These are phyloP conservation scores for Strobilomyces confusus DNA, from an alignment of 768 basidiomycete genomes.

Conservation along the genomic window DNA sequence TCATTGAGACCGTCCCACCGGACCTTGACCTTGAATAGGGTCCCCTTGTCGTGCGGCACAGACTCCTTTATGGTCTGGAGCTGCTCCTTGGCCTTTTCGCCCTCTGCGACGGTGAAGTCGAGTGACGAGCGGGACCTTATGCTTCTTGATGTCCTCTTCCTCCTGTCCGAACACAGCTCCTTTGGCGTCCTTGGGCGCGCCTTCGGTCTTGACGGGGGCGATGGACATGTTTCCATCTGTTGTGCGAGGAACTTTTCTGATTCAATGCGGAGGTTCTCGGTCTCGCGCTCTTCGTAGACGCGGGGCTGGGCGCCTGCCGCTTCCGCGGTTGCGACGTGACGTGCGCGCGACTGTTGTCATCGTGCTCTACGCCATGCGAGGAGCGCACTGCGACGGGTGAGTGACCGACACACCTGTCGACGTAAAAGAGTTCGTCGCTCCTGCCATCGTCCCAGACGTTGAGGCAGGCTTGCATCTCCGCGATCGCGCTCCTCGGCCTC, in stretches of 20 bases:
- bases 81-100: conserved; percentile 74
- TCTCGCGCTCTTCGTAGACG: conserved; percentile 77
- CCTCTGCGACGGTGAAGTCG: conserved; percentile 82
- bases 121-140: conserved; percentile 80
- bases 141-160: conserved; percentile 72
- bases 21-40: conserved; percentile 84
- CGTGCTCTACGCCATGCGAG: conserved; percentile 61
- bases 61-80: conserved; percentile 74
- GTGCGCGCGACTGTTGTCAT: conserved; percentile 80
- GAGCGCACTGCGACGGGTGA: neutral
- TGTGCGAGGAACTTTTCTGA: conserved; percentile 90
- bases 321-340: conserved; percentile 72
- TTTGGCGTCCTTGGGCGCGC: no score
- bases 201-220: no score
- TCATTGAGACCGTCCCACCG: conserved; percentile 90
- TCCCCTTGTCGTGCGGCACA: conserved; percentile 76
- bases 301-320: conserved; percentile 81
- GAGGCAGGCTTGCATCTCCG: conserved; percentile 65
- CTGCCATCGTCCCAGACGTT: conserved; percentile 93
- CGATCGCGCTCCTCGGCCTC: conserved; percentile 80
- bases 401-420: conserved; percentile 65
- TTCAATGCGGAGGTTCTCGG: conserved; percentile 81
- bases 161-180: no score
- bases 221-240: conserved; percentile 87
- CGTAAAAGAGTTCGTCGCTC: conserved; percentile 89